Conservation (phyloP, 2,329 filamentous ascomycete species). For the Fusarium virguliforme region DNA sequence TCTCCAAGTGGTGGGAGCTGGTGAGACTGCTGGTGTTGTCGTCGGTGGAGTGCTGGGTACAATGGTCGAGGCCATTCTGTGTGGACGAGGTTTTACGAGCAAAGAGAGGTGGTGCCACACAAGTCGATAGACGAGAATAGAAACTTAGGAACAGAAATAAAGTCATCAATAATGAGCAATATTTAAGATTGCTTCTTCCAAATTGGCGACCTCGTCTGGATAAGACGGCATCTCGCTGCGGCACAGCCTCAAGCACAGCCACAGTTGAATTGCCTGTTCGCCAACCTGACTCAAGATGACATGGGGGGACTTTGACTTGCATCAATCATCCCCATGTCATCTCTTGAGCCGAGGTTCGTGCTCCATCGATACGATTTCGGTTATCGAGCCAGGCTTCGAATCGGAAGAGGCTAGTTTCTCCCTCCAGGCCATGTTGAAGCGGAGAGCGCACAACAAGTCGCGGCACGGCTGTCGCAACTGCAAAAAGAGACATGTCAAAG, state of each 20-base stretch:
- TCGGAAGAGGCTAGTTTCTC: no score
- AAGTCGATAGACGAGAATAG: constrained; percentile 26
- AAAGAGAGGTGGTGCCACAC: constrained; percentile 52
- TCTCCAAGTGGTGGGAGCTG: constrained; percentile 51
- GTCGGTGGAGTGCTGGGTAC: constrained; percentile 50
- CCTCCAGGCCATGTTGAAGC: constrained; percentile 39
- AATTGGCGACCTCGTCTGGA: neutral
- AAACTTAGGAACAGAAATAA: neutral
- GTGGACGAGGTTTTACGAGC: constrained; percentile 24
- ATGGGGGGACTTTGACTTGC: neutral
- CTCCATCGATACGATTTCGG: neutral
- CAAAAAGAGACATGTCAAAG: constrained; percentile 49
- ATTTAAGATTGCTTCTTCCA: neutral
- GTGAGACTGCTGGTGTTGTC: constrained; percentile 52
- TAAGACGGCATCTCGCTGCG: neutral
- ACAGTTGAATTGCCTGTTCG: constrained; percentile 15
- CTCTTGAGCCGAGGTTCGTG: neutral
- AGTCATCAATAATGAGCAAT: neutral
- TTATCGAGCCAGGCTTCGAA: neutral
- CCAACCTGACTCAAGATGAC: no score
- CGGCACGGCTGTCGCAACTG: constrained; percentile 49
- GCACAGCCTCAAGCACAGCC: constrained; percentile 43
- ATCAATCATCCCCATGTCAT: neutral
- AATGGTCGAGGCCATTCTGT: constrained; percentile 48
- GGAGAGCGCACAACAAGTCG: constrained; percentile 48